These are phyloP conservation scores for Fusarium sp. DNA, from an alignment of 2,329 filamentous ascomycete species.

Conservation along the genomic window DNA sequence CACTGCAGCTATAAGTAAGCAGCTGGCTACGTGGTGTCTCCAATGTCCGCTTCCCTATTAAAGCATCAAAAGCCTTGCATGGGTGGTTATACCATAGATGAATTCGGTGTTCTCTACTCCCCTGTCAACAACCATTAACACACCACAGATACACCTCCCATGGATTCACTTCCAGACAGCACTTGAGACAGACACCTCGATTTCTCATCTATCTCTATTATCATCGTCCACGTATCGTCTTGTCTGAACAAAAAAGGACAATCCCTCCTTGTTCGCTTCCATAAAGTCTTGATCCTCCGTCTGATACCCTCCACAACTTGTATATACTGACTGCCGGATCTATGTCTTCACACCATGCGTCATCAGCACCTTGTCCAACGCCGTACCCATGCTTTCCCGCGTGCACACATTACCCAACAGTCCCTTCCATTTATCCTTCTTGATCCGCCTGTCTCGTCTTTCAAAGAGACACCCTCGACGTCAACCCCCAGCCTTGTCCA, in stretches of 20 bases:
- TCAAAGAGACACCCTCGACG: slow-evolving; percentile 23
- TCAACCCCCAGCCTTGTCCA: slow-evolving; percentile 16
- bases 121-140: no score
- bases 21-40: no score
- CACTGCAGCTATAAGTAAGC: no score
- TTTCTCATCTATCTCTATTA: slow-evolving; percentile 41
- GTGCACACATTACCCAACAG: slow-evolving; percentile 40
- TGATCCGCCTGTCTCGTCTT: slow-evolving; percentile 10
- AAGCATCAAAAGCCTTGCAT: no score
- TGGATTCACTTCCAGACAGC: neutral
- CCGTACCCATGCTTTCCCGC: slow-evolving; percentile 41
- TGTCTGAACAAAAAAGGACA: slow-evolving; percentile 17
- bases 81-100: no score
- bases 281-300: slow-evolving; percentile 13
- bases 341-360: slow-evolving; percentile 31
- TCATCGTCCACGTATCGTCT: slow-evolving; percentile 31
- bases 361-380: slow-evolving; percentile 40
- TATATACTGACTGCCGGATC: slow-evolving; percentile 24
- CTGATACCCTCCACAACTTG: slow-evolving; percentile 9
- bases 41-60: no score
- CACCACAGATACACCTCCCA: no score
- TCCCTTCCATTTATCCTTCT: slow-evolving; percentile 28
- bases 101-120: no score
- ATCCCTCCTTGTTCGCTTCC: slow-evolving; percentile 14
- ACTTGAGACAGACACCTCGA: slow-evolving; percentile 16